These are phyloP conservation scores for Nemania sp. DNA, from an alignment of 2,329 filamentous ascomycete species.

Conservation along the genomic window DNA sequence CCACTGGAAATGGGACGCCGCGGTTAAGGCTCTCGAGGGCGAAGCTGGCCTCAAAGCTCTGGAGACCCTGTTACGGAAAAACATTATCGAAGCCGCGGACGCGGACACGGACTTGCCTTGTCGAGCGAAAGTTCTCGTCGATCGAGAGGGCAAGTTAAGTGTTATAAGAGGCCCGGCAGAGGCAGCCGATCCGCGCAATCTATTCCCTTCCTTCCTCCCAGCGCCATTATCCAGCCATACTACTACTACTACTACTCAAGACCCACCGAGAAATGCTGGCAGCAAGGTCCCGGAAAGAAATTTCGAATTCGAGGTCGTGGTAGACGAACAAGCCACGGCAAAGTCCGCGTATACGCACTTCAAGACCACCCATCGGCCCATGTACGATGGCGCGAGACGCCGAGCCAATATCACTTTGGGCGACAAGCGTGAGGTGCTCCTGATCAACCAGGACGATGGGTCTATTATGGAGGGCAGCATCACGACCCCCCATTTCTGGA, in stretches of 20 bases:
- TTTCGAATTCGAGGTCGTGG: conserved; percentile 47
- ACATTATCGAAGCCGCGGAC: conserved; percentile 34
- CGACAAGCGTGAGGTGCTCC: conserved; percentile 70
- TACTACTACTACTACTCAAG: conserved; percentile 18
- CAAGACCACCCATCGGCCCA: conserved; percentile 77
- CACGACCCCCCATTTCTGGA: conserved; percentile 81
- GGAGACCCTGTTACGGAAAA: conserved; percentile 42
- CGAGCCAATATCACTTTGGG: conserved; percentile 57
- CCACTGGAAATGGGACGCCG: conserved; percentile 58
- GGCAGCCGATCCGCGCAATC: conserved; percentile 40
- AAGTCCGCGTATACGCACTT: conserved; percentile 73
- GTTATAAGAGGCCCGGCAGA: conserved; percentile 43
- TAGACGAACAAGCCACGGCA: conserved; percentile 48
- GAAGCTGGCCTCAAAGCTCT: conserved; percentile 50
- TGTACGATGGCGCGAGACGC: conserved; percentile 71
- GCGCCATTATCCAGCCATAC: conserved; percentile 44
- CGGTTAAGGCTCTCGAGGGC: conserved; percentile 50
- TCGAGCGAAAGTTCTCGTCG: conserved; percentile 60
- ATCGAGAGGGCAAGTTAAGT: conserved; percentile 50
- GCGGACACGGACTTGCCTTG: conserved; percentile 42
- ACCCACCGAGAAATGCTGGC: conserved; percentile 13
- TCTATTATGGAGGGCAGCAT: conserved; percentile 84
- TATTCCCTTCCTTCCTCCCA: conserved; percentile 62
- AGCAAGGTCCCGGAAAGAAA: conserved; percentile 29
- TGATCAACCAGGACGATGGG: conserved; percentile 63